Evolutionary conservation across 495 filamentous ascomycete species (phyloP).

Genomic region (Astrothelium macrocarpum): DNA sequence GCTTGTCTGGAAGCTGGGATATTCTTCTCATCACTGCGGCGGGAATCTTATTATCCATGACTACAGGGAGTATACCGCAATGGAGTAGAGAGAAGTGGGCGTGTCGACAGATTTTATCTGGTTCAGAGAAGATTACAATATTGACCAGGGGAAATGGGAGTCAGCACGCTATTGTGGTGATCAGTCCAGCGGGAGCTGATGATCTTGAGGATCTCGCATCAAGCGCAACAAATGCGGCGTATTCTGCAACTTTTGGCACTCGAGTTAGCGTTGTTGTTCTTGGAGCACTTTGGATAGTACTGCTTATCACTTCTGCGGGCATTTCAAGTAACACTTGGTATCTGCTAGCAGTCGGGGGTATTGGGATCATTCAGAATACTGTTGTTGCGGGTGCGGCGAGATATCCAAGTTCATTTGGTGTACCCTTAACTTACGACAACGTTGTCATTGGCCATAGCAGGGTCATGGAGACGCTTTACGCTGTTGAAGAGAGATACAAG

Average conservation of each 20-base stretch:
- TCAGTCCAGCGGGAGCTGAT: background rate
- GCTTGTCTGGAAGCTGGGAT: background rate
- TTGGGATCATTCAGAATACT: slow-evolving; percentile 4
- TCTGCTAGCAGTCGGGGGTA: slow-evolving; percentile 5
- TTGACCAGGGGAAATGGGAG: slow-evolving; percentile 10
- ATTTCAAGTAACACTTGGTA: slow-evolving; percentile 8
- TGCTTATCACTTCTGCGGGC: slow-evolving; percentile 9
- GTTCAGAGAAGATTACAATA: slow-evolving; percentile 1
- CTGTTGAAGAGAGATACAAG: no score
- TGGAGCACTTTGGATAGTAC: background rate
- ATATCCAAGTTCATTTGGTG: no score
- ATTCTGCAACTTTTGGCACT: background rate
- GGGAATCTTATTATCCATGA: slow-evolving; percentile 19
- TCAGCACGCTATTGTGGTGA: slow-evolving; percentile 8
- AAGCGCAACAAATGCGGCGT: background rate
- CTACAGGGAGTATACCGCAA: slow-evolving; percentile 26
- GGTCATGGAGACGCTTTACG: no score
- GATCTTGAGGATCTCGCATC: slow-evolving; percentile 8
- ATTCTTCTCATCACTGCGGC: slow-evolving; percentile 7
- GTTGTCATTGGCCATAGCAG: no score
- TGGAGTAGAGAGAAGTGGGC: slow-evolving; percentile 14
- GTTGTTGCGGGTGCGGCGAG: no score
- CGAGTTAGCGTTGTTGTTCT: background rate
- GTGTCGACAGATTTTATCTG: background rate
- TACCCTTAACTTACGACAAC: no score